phyloP scores from a whole-genome alignment of 2,329 filamentous ascomycete genomes.

The Waltergamsia citrina region DNA sequence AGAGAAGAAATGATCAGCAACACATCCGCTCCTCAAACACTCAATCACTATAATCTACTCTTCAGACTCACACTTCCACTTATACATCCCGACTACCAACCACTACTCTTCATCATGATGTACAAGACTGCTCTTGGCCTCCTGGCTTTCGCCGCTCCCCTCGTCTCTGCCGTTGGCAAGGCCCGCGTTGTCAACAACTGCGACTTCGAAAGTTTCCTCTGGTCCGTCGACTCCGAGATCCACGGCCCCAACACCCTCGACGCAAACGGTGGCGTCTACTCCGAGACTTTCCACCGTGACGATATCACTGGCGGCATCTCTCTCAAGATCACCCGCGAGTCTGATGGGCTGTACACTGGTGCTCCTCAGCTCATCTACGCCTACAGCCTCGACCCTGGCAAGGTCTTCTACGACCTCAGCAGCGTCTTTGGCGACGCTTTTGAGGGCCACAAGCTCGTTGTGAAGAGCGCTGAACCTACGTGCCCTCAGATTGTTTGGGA shows the following conservation, averaged over 20 bases:
- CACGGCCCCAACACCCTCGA: constrained; percentile 43
- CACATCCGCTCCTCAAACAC: too few relatives aligned
- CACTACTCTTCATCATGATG: background rate
- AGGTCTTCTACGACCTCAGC: constrained; percentile 29
- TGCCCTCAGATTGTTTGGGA: constrained; percentile 26
- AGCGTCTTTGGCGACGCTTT: constrained; percentile 30
- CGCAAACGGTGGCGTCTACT: background rate
- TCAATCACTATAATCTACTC: too few relatives aligned
- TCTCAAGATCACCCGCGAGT: constrained; percentile 40
- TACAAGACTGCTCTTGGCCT: background rate
- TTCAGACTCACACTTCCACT: too few relatives aligned
- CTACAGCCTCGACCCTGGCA: constrained; percentile 20
- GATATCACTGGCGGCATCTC: constrained; percentile 25
- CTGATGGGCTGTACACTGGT: constrained; percentile 22
- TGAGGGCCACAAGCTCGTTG: constrained; percentile 18
- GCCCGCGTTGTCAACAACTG: background rate
- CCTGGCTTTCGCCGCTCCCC: background rate
- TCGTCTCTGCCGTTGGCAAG: background rate
- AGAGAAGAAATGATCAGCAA: too few relatives aligned
- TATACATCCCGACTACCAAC: too few relatives aligned
- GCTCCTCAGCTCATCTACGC: constrained; percentile 26
- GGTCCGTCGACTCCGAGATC: constrained; percentile 46
- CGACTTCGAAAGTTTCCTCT: background rate
- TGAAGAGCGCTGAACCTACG: constrained; percentile 14
- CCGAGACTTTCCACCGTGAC: constrained; percentile 12